These are phyloP conservation scores for Vitis hybrid DNA, from an alignment of 177 flowering plant genomes.

Conservation along the genomic window DNA sequence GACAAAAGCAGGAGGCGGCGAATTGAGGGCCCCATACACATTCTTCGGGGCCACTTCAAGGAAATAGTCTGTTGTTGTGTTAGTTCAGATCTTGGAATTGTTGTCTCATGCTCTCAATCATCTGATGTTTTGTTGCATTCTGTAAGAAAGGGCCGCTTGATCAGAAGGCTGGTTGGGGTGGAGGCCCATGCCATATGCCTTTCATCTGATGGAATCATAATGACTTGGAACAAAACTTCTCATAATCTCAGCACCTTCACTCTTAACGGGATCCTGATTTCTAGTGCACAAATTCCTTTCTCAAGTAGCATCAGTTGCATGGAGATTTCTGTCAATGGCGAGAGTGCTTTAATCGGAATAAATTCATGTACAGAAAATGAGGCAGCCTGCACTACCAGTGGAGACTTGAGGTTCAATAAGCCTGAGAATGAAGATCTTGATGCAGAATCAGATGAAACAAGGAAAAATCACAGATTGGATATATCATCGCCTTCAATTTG, in stretches of 20 bases:
- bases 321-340: conserved; percentile 83
- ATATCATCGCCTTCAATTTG: conserved; percentile 73
- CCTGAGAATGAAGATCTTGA: conserved; percentile 21
- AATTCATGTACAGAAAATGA: conserved; percentile 46
- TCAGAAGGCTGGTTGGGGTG: conserved; percentile 65
- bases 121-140: conserved; percentile 89
- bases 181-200: conserved; percentile 79
- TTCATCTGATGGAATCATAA: conserved; percentile 73
- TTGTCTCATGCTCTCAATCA: conserved; percentile 73
- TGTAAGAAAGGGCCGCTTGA: conserved; percentile 76
- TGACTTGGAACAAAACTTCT: conserved; percentile 73
- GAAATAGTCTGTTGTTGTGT: conserved; percentile 82
- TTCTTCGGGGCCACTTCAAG: conserved; percentile 78
- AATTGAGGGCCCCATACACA: conserved; percentile 92
- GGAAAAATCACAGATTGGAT: conserved; percentile 34
- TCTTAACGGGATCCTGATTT: conserved; percentile 71
- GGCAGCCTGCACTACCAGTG: conserved; percentile 20
- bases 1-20: conserved; percentile 63
- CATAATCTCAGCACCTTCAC: conserved; percentile 63
- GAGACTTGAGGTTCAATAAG: conserved; percentile 23
- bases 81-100: conserved; percentile 80
- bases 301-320: conserved; percentile 72
- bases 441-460: conserved; percentile 24
- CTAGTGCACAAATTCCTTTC: conserved; percentile 50
- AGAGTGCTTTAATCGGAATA: conserved; percentile 69